These are phyloP conservation scores for Annulohypoxylon nitens DNA, from an alignment of 495 filamentous ascomycete species.

Conservation along the genomic window DNA sequence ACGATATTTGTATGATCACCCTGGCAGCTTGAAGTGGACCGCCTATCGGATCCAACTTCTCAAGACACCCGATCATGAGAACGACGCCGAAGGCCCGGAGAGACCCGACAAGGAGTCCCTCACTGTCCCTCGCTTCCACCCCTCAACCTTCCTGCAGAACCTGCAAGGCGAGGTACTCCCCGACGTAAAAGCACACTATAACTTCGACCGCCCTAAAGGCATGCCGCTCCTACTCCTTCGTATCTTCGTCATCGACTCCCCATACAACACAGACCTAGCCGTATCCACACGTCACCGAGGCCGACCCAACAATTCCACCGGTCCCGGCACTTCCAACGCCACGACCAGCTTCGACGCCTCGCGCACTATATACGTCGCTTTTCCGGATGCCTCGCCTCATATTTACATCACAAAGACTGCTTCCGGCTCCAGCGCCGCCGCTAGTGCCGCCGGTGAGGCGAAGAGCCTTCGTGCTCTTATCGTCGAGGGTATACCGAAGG, in stretches of 20 bases:
- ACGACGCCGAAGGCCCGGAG: constrained; percentile 48
- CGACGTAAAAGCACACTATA: constrained; percentile 83
- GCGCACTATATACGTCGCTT: constrained; percentile 79
- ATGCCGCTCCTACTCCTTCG: constrained; percentile 78
- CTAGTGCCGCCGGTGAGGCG: constrained; percentile 64
- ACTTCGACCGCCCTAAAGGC: constrained; percentile 71
- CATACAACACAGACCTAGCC: constrained; percentile 70
- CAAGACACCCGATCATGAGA: constrained; percentile 51
- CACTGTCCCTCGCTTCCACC: constrained; percentile 78
- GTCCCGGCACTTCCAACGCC: background rate
- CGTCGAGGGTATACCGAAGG: constrained; percentile 80
- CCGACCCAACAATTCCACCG: constrained; percentile 6
- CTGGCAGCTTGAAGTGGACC: constrained; percentile 78
- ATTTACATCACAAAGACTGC: constrained; percentile 75
- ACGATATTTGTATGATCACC: constrained; percentile 82
- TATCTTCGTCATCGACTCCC: constrained; percentile 79
- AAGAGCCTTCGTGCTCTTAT: constrained; percentile 77
- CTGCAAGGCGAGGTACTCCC: constrained; percentile 79
- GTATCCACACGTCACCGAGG: constrained; percentile 53
- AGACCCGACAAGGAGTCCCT: constrained; percentile 58
- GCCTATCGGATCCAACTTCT: constrained; percentile 71
- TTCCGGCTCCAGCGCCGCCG: constrained; percentile 39
- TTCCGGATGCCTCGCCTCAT: constrained; percentile 80
- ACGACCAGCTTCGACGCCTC: constrained; percentile 64
- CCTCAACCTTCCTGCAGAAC: constrained; percentile 76